Conservation (phyloP, 805 yeast species). For the Phaffomyces opuntiae region DNA sequence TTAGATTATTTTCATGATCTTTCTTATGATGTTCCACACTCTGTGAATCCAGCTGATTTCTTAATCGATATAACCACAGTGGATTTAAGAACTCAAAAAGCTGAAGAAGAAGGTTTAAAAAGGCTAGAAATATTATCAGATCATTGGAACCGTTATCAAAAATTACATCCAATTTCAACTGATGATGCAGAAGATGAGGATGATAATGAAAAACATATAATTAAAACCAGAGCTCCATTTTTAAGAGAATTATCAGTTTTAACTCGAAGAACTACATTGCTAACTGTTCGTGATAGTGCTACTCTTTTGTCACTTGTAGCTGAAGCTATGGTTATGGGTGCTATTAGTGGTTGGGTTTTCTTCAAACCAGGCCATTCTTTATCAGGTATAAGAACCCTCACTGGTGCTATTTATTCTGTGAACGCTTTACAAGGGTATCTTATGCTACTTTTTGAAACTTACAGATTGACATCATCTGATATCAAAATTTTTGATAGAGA, state of each 20-base stretch:
- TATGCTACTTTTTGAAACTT: constrained; percentile 50
- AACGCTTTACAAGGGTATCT: constrained; percentile 51
- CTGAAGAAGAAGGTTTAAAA: constrained; percentile 27
- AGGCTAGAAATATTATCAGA: constrained; percentile 27
- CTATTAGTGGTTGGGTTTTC: constrained; percentile 68
- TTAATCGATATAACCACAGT: constrained; percentile 43
- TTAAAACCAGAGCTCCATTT: constrained; percentile 32
- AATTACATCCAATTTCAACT: background rate
- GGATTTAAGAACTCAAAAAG: constrained; percentile 32
- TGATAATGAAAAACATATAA: background rate
- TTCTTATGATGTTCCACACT: constrained; percentile 34
- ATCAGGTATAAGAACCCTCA: constrained; percentile 56
- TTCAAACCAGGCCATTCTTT: constrained; percentile 51
- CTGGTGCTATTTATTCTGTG: constrained; percentile 46
- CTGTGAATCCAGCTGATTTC: constrained; percentile 47
- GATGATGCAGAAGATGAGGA: background rate
- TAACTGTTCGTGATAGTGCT: constrained; percentile 40
- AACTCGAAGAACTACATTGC: constrained; percentile 30
- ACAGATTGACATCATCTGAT: constrained; percentile 49
- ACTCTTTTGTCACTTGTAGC: constrained; percentile 25
- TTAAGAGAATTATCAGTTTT: constrained; percentile 35
- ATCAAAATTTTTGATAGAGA: constrained; percentile 61
- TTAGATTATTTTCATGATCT: constrained; percentile 38
- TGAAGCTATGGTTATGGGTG: constrained; percentile 20
- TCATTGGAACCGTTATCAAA: constrained; percentile 27